Evolutionary conservation across 805 yeast genomes (phyloP), one percentile per base, ranked within the genome.

Genomic region (Kuraishia ogatae): DNA sequence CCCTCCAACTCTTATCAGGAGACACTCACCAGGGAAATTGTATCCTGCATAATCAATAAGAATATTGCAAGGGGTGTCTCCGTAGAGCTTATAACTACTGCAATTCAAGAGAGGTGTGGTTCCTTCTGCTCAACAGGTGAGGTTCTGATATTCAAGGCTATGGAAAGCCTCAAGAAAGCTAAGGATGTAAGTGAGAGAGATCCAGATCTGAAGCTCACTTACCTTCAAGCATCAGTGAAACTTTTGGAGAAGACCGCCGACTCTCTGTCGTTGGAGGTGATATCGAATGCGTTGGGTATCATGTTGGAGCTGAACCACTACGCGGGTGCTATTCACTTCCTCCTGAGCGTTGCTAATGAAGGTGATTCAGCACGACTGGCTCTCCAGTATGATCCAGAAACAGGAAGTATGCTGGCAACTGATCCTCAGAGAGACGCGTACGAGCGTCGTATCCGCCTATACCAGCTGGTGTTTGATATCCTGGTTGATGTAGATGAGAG

Each of bases 101-200:
- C 92, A 1, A 73, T 94, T 53, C 97, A 94, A 69, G 96, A 89
- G 54, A 84, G 93, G 57, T 94, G 99, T 74, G 96, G 96, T 1
- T 84, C 96, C 0, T 94, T 91, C 70, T 94, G 98, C 65, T 89
- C 97, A 0, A 83, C 96, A 17, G 89, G 87, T 60, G 99, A 94
- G 69, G 97, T 94, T 26, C 78, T 91, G 57, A 89, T 94, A 15
- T 94, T 92, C 76, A 87, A 93, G 69, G 98, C 97, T 0, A 84
- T 91, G 62, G 99, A 94, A 67, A 91, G 87, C 67, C 75, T 94
- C 62, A 87, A 93, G 56, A 84, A 86, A 62, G 97, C 98, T 0
- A 87, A 85, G 63, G 87, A 83, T 56, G 81, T 83, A 57, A 89
- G 89, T 1, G 69, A 75, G 24, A 80, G 81, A 59, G 97, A 92